Base-by-base conservation (phyloP, 108 stramenopile genomes). In the Cylindrotheca closterium region DNA sequence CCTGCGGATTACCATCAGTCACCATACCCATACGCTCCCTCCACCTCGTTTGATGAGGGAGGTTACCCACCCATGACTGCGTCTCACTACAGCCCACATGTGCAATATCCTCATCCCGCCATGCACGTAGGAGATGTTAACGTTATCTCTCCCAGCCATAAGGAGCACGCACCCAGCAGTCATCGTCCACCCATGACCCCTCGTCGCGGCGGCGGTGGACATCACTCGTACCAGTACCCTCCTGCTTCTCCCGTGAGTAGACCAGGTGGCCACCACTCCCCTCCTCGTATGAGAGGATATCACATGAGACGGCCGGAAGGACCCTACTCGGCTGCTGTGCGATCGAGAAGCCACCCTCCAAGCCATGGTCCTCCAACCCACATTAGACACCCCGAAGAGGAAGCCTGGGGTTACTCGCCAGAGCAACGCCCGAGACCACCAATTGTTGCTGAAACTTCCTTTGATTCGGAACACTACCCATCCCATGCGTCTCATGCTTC, bases 71-170 rank as follows among this genome's bases (percentile, higher is more conserved):
- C 67, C 1, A 23, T 55, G 28, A 42, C 75, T 4, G 34, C 69
- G 2, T 55, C 74, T 1, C 74, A 81, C 51, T 76, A 79, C 74
- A 79, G 72, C 29, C 82, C 82, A 22, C 81, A 78, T n/a, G 74
- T 75, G 8, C 73, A 74, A 31, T 83, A 83, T 45, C 75, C 80
- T 47, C 78, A 66, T 25, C 73, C 70, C 3, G 77, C 63, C 5
- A 58, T 66, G 32, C 68, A 75, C 24, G 56, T 70, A 0, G 82
- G 79, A 33, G 71, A 72, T 34, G 68, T 83, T 22, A 79, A 79
- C 54, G 82, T 83, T 32, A 76, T 83, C 50, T 83, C 82, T 21
- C 82, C 82, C 0, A 65, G 75, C 24, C 81, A 82, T 60, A 69
- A 69, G 60, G 37, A 46, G 32, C 67, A 51, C 48, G 34, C 34